Conservation (phyloP, 192 early-diverging fungal genomes). For the Rhizoclosmatium globosum region DNA sequence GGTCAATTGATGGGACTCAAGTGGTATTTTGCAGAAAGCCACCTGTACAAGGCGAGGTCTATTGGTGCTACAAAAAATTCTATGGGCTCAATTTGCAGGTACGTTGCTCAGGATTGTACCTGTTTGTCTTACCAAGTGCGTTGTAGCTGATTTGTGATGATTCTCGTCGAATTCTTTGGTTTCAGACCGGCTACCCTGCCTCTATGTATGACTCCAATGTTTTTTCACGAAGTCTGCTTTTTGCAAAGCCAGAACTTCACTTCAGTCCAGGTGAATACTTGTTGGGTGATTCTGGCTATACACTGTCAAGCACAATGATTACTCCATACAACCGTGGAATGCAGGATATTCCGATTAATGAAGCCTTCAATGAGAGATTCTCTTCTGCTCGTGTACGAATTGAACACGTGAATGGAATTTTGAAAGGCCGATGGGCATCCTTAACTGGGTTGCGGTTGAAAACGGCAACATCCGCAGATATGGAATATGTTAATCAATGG, state of each 20-base stretch:
- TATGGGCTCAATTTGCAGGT: conserved; percentile 24
- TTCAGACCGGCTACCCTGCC: conserved; percentile 15
- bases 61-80: conserved; percentile 28
- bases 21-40: conserved; percentile 9
- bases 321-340: conserved; percentile 7
- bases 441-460: not conserved
- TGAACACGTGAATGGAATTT: conserved; percentile 26
- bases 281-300: conserved; percentile 11
- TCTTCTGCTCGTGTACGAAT: conserved; percentile 14
- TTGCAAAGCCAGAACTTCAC: not conserved
- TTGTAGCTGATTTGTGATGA: conserved; percentile 19
- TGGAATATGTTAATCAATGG: conserved; percentile 6
- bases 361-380: conserved; percentile 4
- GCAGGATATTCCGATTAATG: not conserved
- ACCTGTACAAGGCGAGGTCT: conserved; percentile 8
- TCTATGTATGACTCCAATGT: conserved; percentile 30
- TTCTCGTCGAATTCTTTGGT: conserved; percentile 3
- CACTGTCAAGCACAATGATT: not conserved
- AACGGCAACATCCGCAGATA: not conserved
- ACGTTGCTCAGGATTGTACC: not conserved
- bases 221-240: not conserved
- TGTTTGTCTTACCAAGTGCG: not conserved
- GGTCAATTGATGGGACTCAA: conserved; percentile 18
- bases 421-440: conserved; percentile 22
- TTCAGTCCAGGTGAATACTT: conserved; percentile 6